Conservation (phyloP, 768 basidiomycete genomes). For the Tricholoma terreum region DNA sequence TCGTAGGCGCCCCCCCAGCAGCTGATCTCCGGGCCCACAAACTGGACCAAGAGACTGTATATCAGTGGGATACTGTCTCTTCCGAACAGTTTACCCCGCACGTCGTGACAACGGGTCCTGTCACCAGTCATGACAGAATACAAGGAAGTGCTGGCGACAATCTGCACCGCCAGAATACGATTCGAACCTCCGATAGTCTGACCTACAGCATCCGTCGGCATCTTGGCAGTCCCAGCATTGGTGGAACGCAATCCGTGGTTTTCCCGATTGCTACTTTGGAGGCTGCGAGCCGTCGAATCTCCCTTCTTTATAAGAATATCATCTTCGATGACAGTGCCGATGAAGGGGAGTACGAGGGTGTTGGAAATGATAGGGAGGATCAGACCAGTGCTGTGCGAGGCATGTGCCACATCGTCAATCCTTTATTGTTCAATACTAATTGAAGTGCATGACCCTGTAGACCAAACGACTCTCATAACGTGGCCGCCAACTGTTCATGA, state of each 20-base stretch:
- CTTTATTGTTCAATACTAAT: not conserved
- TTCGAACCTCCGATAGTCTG: not conserved
- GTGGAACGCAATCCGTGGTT: constrained; percentile 24
- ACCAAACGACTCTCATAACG: constrained; percentile 49
- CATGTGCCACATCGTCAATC: not conserved
- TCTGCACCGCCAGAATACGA: not conserved
- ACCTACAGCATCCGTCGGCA: not conserved
- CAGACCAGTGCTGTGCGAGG: not conserved
- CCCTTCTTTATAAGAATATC: constrained; percentile 64
- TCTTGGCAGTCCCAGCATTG: not conserved
- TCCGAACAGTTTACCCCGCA: constrained; percentile 13
- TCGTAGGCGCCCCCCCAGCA: constrained; percentile 47
- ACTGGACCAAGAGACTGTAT: constrained; percentile 30
- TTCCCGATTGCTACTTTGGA: constrained; percentile 59
- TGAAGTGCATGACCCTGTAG: constrained; percentile 25
- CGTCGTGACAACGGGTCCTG: not conserved
- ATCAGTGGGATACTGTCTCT: constrained; percentile 48
- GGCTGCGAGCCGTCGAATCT: constrained; percentile 67
- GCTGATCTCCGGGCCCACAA: constrained; percentile 35
- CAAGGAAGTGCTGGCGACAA: not conserved
- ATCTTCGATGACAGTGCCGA: constrained; percentile 55
- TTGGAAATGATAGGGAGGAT: constrained; percentile 10
- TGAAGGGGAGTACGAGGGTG: constrained; percentile 27
- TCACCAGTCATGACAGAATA: not conserved
- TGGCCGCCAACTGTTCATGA: constrained; percentile 52